Evolutionary conservation across 495 filamentous ascomycete genomes (phyloP), one percentile per base, ranked within the genome.

Genomic region (Sabuloglossum arenarium): DNA sequence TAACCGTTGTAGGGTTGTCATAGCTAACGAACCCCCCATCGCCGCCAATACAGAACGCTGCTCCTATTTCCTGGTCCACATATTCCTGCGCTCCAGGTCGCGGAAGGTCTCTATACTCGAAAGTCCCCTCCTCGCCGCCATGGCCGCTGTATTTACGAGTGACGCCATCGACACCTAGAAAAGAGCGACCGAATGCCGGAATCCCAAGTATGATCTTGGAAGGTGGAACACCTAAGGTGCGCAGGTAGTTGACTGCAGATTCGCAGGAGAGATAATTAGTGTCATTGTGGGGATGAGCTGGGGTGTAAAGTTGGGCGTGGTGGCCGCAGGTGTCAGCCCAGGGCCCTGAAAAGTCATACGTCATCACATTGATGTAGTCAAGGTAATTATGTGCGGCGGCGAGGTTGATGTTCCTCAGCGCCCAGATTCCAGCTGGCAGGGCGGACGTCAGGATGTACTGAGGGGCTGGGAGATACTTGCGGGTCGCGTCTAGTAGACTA

Each of bases 11-110:
- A 21, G 82, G 80, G 59, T 86, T 88, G 64, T 95, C 88, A 65
- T 93, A 94, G 6, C 78, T 85, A 28, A 94, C 79, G 62, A 89
- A 94, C 0, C 86, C 88, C 1, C 85, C 88, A 67, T 90, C 88
- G 1, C 75, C 80, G 23, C 87, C 88, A 12, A 81, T 68, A 60
- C 85, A 94, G 58, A 77, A 87, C 6, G 87, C 86, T 11, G 88
- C 85, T 3, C 75, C 80, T 9, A 76, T 71, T 19, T 77, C 65
- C 39, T 73, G 73, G 67, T 94, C 86, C 42, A 86, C 75, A 43
- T 75, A 68, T 62, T 93, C 86, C 62, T 77, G 73, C 24, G 79
- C 69, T 10, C 79, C 83, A 3, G 80, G 78, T 23, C 86, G 71
- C 6, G 88, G 87, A 8, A 95, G 70, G 34, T 84, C 74, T 60